Conservation (phyloP, 352 stramenopile species). For the Globisporangium emineosum region DNA sequence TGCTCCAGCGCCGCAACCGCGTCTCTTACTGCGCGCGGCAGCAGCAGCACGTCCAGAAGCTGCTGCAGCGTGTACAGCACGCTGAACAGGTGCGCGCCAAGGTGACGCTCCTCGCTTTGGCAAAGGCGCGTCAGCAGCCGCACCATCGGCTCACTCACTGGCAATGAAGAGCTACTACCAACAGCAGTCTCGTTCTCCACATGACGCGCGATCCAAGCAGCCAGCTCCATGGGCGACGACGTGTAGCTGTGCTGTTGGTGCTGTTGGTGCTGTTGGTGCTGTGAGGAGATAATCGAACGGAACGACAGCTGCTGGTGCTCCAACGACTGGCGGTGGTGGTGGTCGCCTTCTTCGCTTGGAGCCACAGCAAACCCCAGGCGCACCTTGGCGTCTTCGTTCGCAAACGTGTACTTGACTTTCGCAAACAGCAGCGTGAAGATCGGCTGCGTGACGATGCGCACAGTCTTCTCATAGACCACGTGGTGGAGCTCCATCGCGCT, state of each 20-base stretch:
- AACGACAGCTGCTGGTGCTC: conserved; percentile 17
- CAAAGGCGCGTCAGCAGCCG: neutral
- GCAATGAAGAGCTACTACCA: neutral
- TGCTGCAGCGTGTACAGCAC: conserved; percentile 33
- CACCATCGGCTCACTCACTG: neutral
- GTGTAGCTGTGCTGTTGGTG: neutral
- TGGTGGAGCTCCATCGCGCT: conserved; percentile 22
- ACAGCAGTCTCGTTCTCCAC: neutral
- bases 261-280: conserved; percentile 16
- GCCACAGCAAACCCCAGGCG: neutral
- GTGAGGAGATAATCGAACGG: conserved; percentile 12
- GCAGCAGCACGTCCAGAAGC: conserved; percentile 27
- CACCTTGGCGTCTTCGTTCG: conserved; percentile 24
- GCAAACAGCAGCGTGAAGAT: conserved; percentile 34
- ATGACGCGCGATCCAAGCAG: neutral
- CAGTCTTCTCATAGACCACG: conserved; percentile 34
- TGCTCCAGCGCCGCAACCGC: conserved; percentile 24
- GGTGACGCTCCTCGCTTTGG: neutral
- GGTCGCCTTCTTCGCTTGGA: neutral
- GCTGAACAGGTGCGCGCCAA: conserved; percentile 30
- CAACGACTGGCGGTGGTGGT: neutral
- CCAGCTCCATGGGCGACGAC: conserved; percentile 20
- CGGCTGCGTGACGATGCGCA: conserved; percentile 34
- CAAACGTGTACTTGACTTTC: conserved; percentile 35
- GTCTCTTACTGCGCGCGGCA: conserved; percentile 18